Percentiles rank a stretch among this genome's conserved stretches.
Conservation (phyloP, 2,329 filamentous ascomycete species). For the Raffaelea ambrosiae region DNA sequence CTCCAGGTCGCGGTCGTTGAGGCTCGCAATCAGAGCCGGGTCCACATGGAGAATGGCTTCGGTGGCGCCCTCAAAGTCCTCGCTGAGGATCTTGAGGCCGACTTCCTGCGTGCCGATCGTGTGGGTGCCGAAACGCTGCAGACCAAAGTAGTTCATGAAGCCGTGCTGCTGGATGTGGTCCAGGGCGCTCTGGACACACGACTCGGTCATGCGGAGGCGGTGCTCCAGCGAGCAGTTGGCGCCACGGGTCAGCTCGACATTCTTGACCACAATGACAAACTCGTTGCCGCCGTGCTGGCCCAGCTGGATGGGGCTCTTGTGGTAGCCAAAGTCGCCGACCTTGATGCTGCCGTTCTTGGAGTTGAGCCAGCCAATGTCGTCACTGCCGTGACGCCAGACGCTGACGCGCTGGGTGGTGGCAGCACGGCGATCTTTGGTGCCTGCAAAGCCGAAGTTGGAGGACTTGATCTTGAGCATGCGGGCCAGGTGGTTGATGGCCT, state of each 20-base stretch:
- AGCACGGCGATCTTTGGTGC: constrained; percentile 84
- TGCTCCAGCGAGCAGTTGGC: constrained; percentile 37
- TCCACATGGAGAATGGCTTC: constrained; percentile 69
- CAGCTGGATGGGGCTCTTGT: constrained; percentile 62
- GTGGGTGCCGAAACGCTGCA: constrained; percentile 94
- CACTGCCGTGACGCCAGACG: constrained; percentile 38
- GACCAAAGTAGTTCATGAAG: constrained; percentile 95
- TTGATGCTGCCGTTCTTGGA: constrained; percentile 52
- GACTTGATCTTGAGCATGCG: constrained; percentile 65
- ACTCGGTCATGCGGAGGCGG: constrained; percentile 32
- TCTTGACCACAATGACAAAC: constrained; percentile 84
- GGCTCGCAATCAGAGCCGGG: constrained; percentile 34
- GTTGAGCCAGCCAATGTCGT: constrained; percentile 59
- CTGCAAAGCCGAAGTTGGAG: constrained; percentile 67
- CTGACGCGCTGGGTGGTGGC: constrained; percentile 80
- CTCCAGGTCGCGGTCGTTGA: constrained; percentile 38
- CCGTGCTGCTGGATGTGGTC: constrained; percentile 62
- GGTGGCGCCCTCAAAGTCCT: constrained; percentile 72
- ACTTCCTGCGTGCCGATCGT: constrained; percentile 76
- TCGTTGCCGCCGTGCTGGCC: constrained; percentile 85
- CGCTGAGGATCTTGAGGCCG: constrained; percentile 74
- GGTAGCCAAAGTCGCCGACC: constrained; percentile 77
- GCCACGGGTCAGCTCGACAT: constrained; percentile 56
- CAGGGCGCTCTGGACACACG: constrained; percentile 51
- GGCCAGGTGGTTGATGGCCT: constrained; percentile 69